A percentile compares a stretch with the other conserved stretches of the same genome.
These are phyloP conservation scores for Paraconiothyrium brasiliense DNA, from an alignment of 2,329 filamentous ascomycete genomes.

Conservation along the genomic window DNA sequence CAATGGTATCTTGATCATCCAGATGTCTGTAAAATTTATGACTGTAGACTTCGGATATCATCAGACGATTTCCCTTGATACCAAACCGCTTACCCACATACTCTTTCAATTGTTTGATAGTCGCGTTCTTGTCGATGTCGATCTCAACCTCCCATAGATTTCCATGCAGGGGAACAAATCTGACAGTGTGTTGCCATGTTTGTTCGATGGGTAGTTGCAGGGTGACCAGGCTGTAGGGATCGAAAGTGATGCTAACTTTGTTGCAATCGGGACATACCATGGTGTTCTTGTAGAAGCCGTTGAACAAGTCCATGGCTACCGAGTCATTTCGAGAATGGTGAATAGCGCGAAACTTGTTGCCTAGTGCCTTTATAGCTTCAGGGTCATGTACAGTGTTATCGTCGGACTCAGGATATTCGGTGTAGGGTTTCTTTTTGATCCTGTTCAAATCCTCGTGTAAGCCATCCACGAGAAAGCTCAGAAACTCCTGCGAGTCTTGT, in stretches of 20 bases:
- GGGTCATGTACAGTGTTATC: conserved; percentile 92
- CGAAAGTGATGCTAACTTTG: conserved; percentile 98
- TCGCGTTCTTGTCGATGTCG: conserved; percentile 81
- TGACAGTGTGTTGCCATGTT: conserved; percentile 78
- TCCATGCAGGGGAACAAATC: conserved; percentile 79
- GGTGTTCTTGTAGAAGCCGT: conserved; percentile 98
- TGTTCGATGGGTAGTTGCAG: conserved; percentile 89
- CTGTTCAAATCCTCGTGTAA: conserved; percentile 95
- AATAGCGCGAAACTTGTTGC: conserved; percentile 88
- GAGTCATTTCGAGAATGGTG: conserved; percentile 94
- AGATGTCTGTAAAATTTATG: conserved; percentile 88
- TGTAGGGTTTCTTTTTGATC: conserved; percentile 94
- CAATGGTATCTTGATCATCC: conserved; percentile 70
- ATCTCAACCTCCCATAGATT: conserved; percentile 76
- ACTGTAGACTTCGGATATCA: conserved; percentile 84
- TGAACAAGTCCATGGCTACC: conserved; percentile 93
- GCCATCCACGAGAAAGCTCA: conserved; percentile 93
- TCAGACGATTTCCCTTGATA: conserved; percentile 68
- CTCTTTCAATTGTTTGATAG: conserved; percentile 73
- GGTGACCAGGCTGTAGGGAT: conserved; percentile 95
- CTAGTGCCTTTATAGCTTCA: conserved; percentile 82
- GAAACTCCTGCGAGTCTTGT: conserved; percentile 96
- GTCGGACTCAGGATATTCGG: conserved; percentile 96
- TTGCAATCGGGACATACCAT: conserved; percentile 89
- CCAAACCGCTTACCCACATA: conserved; percentile 64